Percentiles rank a stretch among this genome's conserved stretches.
Evolutionary conservation across 805 yeast genomes (phyloP).

Genomic region (Yarrowia bubula): DNA sequence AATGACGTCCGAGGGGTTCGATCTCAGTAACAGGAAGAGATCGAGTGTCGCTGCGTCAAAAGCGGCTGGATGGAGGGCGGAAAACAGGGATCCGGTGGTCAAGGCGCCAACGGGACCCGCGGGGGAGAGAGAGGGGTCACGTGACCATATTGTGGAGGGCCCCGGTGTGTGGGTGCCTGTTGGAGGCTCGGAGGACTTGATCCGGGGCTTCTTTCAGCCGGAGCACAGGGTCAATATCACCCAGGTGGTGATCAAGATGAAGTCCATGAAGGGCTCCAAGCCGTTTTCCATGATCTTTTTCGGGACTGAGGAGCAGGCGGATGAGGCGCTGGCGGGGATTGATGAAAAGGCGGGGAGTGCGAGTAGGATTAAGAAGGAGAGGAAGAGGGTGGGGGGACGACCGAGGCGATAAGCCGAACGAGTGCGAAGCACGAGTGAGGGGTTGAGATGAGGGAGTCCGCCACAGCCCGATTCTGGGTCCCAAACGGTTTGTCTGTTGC

Average conservation of each 20-base stretch:
- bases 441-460: too few species aligned
- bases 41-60: conserved; percentile 2
- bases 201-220: conserved; percentile 37
- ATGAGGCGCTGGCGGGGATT: conserved; percentile 39
- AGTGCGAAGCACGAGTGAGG: too few species aligned
- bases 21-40: conserved; percentile 50
- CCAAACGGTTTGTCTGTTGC: too few species aligned
- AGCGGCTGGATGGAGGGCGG: conserved; percentile 17
- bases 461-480: too few species aligned
- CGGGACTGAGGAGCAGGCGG: conserved; percentile 40
- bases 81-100: not conserved
- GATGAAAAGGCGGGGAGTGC: conserved; percentile 30
- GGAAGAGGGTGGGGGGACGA: not conserved
- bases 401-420: not conserved
- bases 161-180: conserved; percentile 45
- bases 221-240: conserved; percentile 40
- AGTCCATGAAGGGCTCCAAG: conserved; percentile 28
- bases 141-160: conserved; percentile 26
- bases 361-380: conserved; percentile 9
- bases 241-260: conserved; percentile 31
- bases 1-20: conserved; percentile 59
- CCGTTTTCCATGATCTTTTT: conserved; percentile 43
- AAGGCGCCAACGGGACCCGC: conserved; percentile 25
- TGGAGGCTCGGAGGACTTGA: conserved; percentile 40
- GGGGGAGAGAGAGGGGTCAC: not conserved